Conservation (phyloP, 306 rosid species). For the Phaseolus lunatus region DNA sequence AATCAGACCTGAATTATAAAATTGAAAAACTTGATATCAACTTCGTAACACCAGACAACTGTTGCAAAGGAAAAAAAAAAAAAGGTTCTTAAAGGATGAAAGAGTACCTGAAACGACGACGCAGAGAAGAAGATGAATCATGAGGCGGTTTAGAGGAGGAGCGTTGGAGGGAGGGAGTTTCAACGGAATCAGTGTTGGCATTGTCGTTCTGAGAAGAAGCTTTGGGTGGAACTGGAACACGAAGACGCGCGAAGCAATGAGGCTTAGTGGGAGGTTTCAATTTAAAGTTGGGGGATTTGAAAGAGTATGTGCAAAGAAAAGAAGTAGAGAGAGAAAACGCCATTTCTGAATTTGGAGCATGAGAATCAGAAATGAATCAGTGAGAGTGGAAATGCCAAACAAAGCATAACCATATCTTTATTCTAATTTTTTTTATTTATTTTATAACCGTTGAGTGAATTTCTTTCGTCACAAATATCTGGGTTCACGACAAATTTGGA, state of each 20-base stretch:
- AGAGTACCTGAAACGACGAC: conserved; percentile 46
- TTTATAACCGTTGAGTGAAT: conserved; percentile 26
- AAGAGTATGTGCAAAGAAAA: conserved; percentile 30
- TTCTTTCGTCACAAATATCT: conserved; percentile 33
- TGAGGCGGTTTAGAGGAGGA: conserved; percentile 27
- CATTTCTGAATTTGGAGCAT: conserved; percentile 44
- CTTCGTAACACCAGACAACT: neutral
- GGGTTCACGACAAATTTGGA: too few species aligned
- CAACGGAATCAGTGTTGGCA: conserved; percentile 45
- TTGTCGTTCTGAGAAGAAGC: conserved; percentile 44
- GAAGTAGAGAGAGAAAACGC: conserved; percentile 37
- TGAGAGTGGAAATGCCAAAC: conserved; percentile 3
- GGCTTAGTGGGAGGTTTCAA: conserved; percentile 31
- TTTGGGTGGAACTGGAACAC: conserved; percentile 27
- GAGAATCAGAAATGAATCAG: neutral
- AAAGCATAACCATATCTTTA: conserved; percentile 39
- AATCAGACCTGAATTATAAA: neutral
- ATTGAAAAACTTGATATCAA: neutral
- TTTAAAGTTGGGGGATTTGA: conserved; percentile 31
- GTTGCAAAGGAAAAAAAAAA: neutral
- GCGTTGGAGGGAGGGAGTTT: conserved; percentile 17
- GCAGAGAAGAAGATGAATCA: conserved; percentile 24
- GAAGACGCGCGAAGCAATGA: conserved; percentile 36
- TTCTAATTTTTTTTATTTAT: neutral
- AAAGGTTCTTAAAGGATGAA: neutral